phyloP scores from a whole-genome alignment of 2,329 filamentous ascomycete genomes.

The Epichloe hybrida region DNA sequence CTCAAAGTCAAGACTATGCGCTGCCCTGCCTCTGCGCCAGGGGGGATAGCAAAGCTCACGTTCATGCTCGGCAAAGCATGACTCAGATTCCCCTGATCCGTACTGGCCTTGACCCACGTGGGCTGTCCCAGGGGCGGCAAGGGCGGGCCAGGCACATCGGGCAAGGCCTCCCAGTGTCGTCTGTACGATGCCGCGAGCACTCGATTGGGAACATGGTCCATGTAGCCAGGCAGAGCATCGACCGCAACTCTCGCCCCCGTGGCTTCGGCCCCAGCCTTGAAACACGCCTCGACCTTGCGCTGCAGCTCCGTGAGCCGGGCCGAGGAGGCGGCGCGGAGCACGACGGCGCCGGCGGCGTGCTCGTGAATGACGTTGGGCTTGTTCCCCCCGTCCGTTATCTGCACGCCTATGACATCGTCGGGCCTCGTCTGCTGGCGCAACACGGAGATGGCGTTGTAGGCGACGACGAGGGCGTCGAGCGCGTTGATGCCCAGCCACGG shows the following conservation, averaged over 20 bases:
- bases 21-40: constrained; percentile 19
- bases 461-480: constrained; percentile 38
- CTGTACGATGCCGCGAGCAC: constrained; percentile 32
- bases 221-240: constrained; percentile 27
- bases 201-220: constrained; percentile 41
- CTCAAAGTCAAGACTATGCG: constrained; percentile 40
- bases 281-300: constrained; percentile 27
- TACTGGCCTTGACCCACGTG: constrained; percentile 27
- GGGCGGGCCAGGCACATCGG: constrained; percentile 22
- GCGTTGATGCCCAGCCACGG: constrained; percentile 47
- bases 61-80: constrained; percentile 43
- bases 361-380: constrained; percentile 43
- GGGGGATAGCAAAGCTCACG: constrained; percentile 36
- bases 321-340: constrained; percentile 29
- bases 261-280: constrained; percentile 22
- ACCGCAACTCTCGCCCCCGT: constrained; percentile 34
- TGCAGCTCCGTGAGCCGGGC: constrained; percentile 25
- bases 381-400: constrained; percentile 39
- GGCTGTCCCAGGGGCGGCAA: constrained; percentile 20
- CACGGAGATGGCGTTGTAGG: constrained; percentile 32
- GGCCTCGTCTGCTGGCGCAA: constrained; percentile 43
- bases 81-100: constrained; percentile 44
- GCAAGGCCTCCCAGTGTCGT: constrained; percentile 21
- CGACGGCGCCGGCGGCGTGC: constrained; percentile 29
- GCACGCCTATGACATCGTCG: constrained; percentile 33